Base-by-base conservation (phyloP, 345 rosid genomes). In the Stellera chamaejasme region DNA sequence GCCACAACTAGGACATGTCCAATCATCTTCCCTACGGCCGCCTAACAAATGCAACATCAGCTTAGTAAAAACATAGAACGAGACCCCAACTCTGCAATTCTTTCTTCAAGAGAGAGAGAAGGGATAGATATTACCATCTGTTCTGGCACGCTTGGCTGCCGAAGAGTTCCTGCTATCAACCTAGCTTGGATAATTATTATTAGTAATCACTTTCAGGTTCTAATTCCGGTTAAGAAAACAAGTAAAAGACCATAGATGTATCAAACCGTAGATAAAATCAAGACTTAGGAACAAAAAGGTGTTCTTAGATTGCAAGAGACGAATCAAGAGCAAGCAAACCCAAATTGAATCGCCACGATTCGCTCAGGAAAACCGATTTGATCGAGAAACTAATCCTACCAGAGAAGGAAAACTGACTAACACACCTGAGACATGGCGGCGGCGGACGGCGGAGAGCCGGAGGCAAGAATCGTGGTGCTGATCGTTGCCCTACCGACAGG, bases 1-100 rank as follows among this genome's bases (percentile, higher is more conserved):
- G 58, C 93, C 95, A 62, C 97, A 90, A 58, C 95, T 90, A 2
- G 95, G 95, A 46, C 97, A 90, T 28, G 92, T 90, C 97, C 97
- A 90, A 60, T 90, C 97, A 75, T 90, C 95, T 56, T 90, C 97
- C 74, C 97, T 84, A 1, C 97, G 88, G 45, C 97, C 81, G 27
- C 97, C 97, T 90, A 57, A 39, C 45, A 28, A 56, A n/a, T 10
- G 27, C 63, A 58, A 52, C 32, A 54, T 8, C 19, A 14, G 10
- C 8, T 43, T n/a, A 10, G 10, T n/a, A n/a, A 50, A 54, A 27
- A 51, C 55, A 43, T 16, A 4, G 13, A 7, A 27, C 19, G 6
- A 1, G 12, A 16, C 2, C 9, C 10, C 19, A 10, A 0, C 16
- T 5, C 10, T 3, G 13, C 28, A 26, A 45, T 32, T 32, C 5